Evolutionary conservation across 2,329 filamentous ascomycete species (phyloP).

Genomic region (Cordyceps sp.): DNA sequence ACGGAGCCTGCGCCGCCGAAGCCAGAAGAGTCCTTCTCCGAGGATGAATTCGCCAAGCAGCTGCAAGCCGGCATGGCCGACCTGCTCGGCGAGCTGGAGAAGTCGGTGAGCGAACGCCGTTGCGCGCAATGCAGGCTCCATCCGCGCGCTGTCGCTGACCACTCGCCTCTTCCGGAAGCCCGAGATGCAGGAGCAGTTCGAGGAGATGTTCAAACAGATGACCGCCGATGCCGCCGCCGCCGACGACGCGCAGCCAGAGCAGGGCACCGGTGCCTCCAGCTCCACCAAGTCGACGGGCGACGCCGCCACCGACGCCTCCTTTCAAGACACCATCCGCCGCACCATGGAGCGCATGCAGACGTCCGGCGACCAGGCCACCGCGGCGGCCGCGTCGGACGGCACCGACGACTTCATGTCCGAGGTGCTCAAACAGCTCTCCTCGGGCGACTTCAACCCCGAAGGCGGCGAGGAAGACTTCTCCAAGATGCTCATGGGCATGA

Average conservation of each 20-base stretch:
- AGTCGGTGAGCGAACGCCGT: slow-evolving; percentile 39
- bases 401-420: slow-evolving; percentile 76
- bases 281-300: slow-evolving; percentile 13
- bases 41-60: slow-evolving; percentile 69
- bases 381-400: slow-evolving; percentile 51
- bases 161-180: slow-evolving; percentile 25
- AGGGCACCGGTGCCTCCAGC: slow-evolving; percentile 8
- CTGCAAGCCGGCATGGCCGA: slow-evolving; percentile 84
- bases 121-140: too few species aligned
- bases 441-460: slow-evolving; percentile 44
- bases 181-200: slow-evolving; percentile 65
- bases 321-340: slow-evolving; percentile 81
- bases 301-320: slow-evolving; percentile 38
- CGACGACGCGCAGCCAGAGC: slow-evolving; percentile 4
- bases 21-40: slow-evolving; percentile 31
- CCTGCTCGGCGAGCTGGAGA: slow-evolving; percentile 55
- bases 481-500: slow-evolving; percentile 93
- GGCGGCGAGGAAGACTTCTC: slow-evolving; percentile 68
- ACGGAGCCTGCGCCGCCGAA: slow-evolving; percentile 6
- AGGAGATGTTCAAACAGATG: slow-evolving; percentile 60
- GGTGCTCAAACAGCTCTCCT: slow-evolving; percentile 66
- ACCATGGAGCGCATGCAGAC: slow-evolving; percentile 95
- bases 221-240: slow-evolving; percentile 28
- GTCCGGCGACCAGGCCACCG: slow-evolving; percentile 72
- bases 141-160: too few species aligned